Percentiles rank a stretch among this genome's conserved stretches.
These are phyloP conservation scores for Penicillium sp. DNA, from an alignment of 2,329 filamentous ascomycete species.

Conservation along the genomic window DNA sequence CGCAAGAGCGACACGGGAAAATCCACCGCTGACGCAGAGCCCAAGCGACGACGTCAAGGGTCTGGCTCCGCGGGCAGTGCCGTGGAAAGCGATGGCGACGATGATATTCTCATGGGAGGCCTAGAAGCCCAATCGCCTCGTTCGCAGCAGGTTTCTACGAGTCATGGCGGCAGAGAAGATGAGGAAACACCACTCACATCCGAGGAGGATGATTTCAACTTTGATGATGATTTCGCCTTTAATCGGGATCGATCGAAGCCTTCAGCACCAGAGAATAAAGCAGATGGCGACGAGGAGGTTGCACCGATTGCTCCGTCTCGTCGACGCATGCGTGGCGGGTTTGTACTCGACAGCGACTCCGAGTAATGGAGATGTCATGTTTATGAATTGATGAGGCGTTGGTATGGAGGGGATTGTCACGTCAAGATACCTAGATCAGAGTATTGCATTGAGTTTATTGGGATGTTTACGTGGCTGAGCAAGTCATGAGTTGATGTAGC, in stretches of 20 bases:
- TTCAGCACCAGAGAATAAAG: constrained; percentile 6
- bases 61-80: constrained; percentile 15
- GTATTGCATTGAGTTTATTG: too few relatives aligned
- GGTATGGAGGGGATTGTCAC: constrained; percentile 3
- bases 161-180: constrained; percentile 13
- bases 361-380: constrained; percentile 27
- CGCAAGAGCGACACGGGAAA: constrained; percentile 25
- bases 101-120: constrained; percentile 31
- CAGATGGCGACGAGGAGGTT: constrained; percentile 32
- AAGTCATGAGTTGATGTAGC: too few relatives aligned
- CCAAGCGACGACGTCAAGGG: constrained; percentile 29
- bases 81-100: constrained; percentile 22
- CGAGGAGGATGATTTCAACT: constrained; percentile 29
- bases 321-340: constrained; percentile 37
- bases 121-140: constrained; percentile 15
- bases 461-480: too few relatives aligned
- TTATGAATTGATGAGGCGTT: constrained; percentile 30
- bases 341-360: constrained; percentile 43
- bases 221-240: constrained; percentile 34
- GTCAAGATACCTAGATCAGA: constrained; percentile 6
- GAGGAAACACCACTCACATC: constrained; percentile 25
- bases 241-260: constrained; percentile 22
- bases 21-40: constrained; percentile 17
- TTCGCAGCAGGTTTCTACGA: constrained; percentile 15
- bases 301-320: constrained; percentile 22